Percentiles rank a stretch among this genome's conserved stretches.
Evolutionary conservation across 78 protist species (phyloP).

Genomic region (Tieghemostelium lacteum): DNA sequence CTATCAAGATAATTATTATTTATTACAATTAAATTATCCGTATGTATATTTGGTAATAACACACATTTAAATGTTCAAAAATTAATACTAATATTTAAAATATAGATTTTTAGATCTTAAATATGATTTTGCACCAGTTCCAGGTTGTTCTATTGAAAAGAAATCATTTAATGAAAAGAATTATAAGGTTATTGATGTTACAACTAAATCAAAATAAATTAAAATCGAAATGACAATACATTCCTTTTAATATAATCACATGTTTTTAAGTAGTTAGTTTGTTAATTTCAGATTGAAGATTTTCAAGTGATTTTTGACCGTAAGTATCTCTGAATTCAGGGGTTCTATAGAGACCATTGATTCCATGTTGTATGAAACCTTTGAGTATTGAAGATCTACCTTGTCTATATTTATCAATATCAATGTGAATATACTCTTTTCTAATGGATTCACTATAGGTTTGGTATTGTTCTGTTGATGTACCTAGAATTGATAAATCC

Average conservation of each 20-base stretch:
- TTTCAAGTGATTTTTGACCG: constrained; percentile 14
- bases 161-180: no score
- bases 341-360: constrained; percentile 17
- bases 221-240: background rate
- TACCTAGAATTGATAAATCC: constrained; percentile 64
- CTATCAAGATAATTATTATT: constrained; percentile 16
- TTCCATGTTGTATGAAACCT: constrained; percentile 18
- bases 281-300: constrained; percentile 36
- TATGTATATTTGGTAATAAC: background rate
- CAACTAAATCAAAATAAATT: constrained; percentile 1
- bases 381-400: constrained; percentile 46
- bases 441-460: constrained; percentile 16
- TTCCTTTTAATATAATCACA: no score
- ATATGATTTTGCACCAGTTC: constrained; percentile 36
- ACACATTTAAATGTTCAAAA: background rate
- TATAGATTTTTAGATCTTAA: constrained; percentile 27
- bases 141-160: constrained; percentile 53
- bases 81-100: background rate
- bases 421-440: constrained; percentile 52
- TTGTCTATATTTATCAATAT: constrained; percentile 7
- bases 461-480: background rate
- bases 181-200: constrained; percentile 36
- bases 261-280: background rate
- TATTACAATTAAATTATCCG: constrained; percentile 37
- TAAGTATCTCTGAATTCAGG: constrained; percentile 29